Evolutionary conservation across 371 early-diverging fungal species (phyloP), one percentile per base, ranked within the genome.

Genomic region (Mortierella sp.): DNA sequence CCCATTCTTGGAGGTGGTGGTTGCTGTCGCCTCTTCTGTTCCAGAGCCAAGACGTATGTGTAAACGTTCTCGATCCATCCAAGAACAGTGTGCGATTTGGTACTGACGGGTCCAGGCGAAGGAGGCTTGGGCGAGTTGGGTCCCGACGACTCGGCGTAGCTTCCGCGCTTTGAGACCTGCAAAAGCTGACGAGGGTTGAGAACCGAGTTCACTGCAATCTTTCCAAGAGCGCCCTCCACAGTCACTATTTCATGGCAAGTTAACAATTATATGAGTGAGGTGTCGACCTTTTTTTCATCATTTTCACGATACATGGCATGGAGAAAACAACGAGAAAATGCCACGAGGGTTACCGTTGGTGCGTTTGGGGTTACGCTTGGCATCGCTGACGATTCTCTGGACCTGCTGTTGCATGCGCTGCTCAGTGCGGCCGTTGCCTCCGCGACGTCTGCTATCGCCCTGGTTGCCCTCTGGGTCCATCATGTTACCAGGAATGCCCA

Each of bases 161-260:
- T 46, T 12, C 78, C 76, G 58, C 86, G 83, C 65, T 79, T 82
- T 4, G 82, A 82, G 60, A 97, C 95, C 87, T 97, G 96, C 82
- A 99, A 89, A 27, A 95, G 89, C 86, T 97, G 96, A 72, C 96
- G 95, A 14, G 98, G 98, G 83, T 97, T 97, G 74, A 95, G 92
- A 32, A 95, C 95, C 14, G 98, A 96, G 78, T 94, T 93, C 58
- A 96, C 90, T 0, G 97, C 94, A 77, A 99, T 97, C 83, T 96
- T 98, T 71, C 99, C 99, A 29, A 99, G 90, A n/a, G 98, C 97
- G 46, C 98, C 98, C 84, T 98, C 98, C 74, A 97, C 89, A 6
- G 97, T 91, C n/a, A 97, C 96, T 92, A 84, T 72, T 18, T 73
- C 56, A 7, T 77, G 43, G 51, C 11, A 12, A 83, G 38, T 29